Base-by-base conservation (phyloP, 495 filamentous ascomycete genomes). In the Annulohypoxylon stygium region DNA sequence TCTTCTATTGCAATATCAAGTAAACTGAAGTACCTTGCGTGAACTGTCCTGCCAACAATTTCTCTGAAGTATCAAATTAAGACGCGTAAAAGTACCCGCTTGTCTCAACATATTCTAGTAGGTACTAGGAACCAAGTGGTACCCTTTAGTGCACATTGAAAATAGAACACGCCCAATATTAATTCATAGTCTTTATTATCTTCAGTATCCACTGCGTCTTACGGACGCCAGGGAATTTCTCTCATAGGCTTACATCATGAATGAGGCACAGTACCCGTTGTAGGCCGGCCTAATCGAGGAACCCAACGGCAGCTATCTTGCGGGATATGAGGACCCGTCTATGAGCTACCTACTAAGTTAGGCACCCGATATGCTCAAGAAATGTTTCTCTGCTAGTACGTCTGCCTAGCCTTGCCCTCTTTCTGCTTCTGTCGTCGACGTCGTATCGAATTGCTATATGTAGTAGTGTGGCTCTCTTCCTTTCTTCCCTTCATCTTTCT, bases 371-470 rank as follows among this genome's bases (percentile, higher is more conserved):
- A 34, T 50, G 50, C 50, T 71, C 53, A 60, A 55, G 60, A 54
- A 60, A 61, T 59, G 50, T 60, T 47, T 18, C 59, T 50, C 30
- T 20, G 47, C 45, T 43, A 67, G 45, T 18, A 68, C 64, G 12
- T 59, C 57, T 34, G 14, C 59, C 63, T 25, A 53, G 63, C 59
- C 16, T 45, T 43, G 39, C 43, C 45, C 48, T 48, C 45, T 33
- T 51, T 23, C 55, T 36, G 57, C n/a, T 8, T 47, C 48, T 63
- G 51, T 67, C 62, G 30, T 75, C 64, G 30, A 57, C 60, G 25
- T 67, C 58, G 54, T 75, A 62, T 71, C 67, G 67, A 63, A 63
- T 60, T 63, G 34, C 50, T 47, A 69, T 57, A 65, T 75, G 63
- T 41, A 41, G 36, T 41, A 39, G 30, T 18, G 43, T 47, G 43